These are phyloP conservation scores for Psilocybe subaeruginosa DNA, from an alignment of 768 basidiomycete species.

Conservation along the genomic window DNA sequence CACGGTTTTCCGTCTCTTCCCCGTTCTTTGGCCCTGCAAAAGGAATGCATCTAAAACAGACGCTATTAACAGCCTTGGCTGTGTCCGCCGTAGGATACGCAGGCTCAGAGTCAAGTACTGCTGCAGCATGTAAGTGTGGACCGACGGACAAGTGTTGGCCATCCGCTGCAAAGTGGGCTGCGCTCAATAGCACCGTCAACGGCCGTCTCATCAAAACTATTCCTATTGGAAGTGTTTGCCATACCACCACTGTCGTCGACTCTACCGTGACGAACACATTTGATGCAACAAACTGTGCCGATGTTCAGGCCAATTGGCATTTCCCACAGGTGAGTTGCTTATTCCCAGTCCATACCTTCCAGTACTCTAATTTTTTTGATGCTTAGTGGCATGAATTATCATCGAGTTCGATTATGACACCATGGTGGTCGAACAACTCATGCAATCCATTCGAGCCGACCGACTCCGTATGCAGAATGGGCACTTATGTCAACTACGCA, in stretches of 20 bases:
- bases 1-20: too few species aligned
- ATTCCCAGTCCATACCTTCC: background rate
- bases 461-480: background rate
- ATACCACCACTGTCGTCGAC: background rate
- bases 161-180: background rate
- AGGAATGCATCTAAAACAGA: too few species aligned
- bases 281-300: background rate
- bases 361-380: background rate
- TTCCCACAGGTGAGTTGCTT: background rate
- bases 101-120: background rate
- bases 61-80: too few species aligned
- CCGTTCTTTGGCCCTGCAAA: too few species aligned
- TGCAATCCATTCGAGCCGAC: background rate
- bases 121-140: background rate
- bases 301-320: conserved; percentile 1
- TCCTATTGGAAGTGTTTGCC: background rate
- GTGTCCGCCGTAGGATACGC: too few species aligned
- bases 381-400: background rate
- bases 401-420: background rate
- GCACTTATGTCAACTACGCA: conserved; percentile 12
- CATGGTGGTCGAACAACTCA: background rate
- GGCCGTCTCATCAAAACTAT: background rate
- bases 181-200: background rate
- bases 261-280: background rate
- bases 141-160: background rate